Evolutionary conservation across 306 rosid genomes (phyloP).

Genomic region (Elaeagnus macrophylla): DNA sequence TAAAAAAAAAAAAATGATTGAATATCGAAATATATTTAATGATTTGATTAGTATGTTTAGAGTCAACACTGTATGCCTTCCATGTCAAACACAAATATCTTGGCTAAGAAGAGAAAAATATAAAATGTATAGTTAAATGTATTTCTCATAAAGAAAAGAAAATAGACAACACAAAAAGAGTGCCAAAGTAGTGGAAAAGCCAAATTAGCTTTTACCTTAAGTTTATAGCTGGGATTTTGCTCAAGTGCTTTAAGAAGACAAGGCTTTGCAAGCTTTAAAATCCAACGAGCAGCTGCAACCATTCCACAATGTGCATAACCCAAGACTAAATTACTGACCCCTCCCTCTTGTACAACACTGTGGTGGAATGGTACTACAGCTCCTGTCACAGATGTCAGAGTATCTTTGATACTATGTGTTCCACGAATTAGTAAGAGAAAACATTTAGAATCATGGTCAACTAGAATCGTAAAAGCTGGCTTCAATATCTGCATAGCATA

Average conservation of each 20-base stretch:
- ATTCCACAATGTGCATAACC: conserved; percentile 97
- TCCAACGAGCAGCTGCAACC: conserved; percentile 98
- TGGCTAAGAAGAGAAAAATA: no score
- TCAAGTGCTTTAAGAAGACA: conserved; percentile 62
- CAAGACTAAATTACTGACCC: conserved; percentile 76
- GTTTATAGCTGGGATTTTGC: conserved; percentile 49
- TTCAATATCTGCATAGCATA: conserved; percentile 69
- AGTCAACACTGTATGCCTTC: no score
- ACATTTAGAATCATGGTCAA: conserved; percentile 48
- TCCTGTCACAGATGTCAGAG: conserved; percentile 88
- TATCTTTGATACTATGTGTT: conserved; percentile 92
- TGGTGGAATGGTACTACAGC: conserved; percentile 92
- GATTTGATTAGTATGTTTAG: no score
- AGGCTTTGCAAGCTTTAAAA: conserved; percentile 75
- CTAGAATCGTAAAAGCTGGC: conserved; percentile 88
- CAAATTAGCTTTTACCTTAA: conserved; percentile 40
- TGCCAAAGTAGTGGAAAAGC: not conserved
- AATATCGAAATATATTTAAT: no score
- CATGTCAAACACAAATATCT: no score
- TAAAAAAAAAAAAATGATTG: no score
- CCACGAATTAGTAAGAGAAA: conserved; percentile 82
- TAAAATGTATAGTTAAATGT: not conserved
- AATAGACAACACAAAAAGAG: not conserved
- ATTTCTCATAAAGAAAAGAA: not conserved
- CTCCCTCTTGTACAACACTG: conserved; percentile 70